These are phyloP conservation scores for Penicillium diatomitis DNA, from an alignment of 495 filamentous ascomycete genomes.

Conservation along the genomic window DNA sequence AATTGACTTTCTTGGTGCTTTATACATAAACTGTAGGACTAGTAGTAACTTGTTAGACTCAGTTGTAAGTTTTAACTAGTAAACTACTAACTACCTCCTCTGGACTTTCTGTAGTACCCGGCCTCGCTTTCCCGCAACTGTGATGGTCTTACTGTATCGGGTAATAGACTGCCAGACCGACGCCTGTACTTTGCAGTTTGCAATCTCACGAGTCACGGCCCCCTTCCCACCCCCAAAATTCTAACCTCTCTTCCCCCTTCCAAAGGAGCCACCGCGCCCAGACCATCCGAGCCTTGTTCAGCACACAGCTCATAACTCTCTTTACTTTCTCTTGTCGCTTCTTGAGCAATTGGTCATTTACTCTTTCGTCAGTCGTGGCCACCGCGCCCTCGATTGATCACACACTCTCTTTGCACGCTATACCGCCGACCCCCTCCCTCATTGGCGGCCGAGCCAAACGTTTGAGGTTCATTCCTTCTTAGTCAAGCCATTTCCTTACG, in stretches of 20 bases:
- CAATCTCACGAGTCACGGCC: too few species aligned
- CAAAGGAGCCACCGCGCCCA: conserved; percentile 7
- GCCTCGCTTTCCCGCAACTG: too few species aligned
- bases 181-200: too few species aligned
- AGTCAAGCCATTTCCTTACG: conserved; percentile 8
- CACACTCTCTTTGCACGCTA: conserved; percentile 7
- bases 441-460: conserved; percentile 24
- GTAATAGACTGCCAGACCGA: too few species aligned
- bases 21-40: too few species aligned
- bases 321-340: conserved; percentile 7
- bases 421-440: conserved; percentile 9
- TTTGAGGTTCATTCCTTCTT: conserved; percentile 14
- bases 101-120: too few species aligned
- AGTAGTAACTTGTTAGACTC: too few species aligned
- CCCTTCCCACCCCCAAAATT: neutral
- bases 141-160: too few species aligned
- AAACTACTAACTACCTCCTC: too few species aligned
- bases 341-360: conserved; percentile 11
- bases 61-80: too few species aligned
- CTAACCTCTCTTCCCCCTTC: neutral
- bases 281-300: conserved; percentile 8
- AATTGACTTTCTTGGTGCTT: too few species aligned
- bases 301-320: conserved; percentile 4
- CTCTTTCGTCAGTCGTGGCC: conserved; percentile 5
- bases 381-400: conserved; percentile 9